Percentiles rank a stretch among this genome's conserved stretches.
These are phyloP conservation scores for Cercospora zeae-maydis DNA, from an alignment of 2,329 filamentous ascomycete genomes.

Conservation along the genomic window DNA sequence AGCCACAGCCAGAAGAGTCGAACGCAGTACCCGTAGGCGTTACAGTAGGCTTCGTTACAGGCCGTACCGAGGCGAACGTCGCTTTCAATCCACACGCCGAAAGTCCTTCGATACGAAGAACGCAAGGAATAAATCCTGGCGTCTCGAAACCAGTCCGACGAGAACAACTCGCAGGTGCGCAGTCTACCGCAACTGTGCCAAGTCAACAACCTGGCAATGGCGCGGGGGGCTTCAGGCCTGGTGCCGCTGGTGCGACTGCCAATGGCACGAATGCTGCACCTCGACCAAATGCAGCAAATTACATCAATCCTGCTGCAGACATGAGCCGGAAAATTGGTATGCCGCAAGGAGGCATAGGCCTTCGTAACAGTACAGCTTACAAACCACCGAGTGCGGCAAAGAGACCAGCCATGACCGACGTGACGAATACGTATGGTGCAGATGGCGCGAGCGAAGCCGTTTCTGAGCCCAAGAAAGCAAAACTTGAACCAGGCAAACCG, in stretches of 20 bases:
- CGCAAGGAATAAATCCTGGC: constrained; percentile 78
- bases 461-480: constrained; percentile 42
- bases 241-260: constrained; percentile 4
- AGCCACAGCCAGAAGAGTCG: constrained; percentile 14
- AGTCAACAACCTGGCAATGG: constrained; percentile 12
- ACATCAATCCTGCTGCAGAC: constrained; percentile 49
- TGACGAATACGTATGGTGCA: constrained; percentile 43
- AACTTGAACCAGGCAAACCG: constrained; percentile 30
- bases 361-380: constrained; percentile 45
- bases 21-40: constrained; percentile 32
- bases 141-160: constrained; percentile 68
- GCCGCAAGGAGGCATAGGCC: constrained; percentile 39
- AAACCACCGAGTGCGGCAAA: constrained; percentile 41
- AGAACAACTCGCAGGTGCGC: constrained; percentile 7
- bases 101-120: constrained; percentile 78
- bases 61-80: constrained; percentile 36
- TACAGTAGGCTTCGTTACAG: constrained; percentile 47
- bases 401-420: constrained; percentile 42
- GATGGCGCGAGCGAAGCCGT: constrained; percentile 38
- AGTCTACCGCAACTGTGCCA: constrained; percentile 8
- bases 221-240: constrained; percentile 10
- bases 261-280: constrained; percentile 20
- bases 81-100: constrained; percentile 50
- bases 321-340: constrained; percentile 48
- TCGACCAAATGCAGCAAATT: constrained; percentile 38